Base-by-base conservation (phyloP, 1,284 basidiomycete genomes). In the Pascua sp. region DNA sequence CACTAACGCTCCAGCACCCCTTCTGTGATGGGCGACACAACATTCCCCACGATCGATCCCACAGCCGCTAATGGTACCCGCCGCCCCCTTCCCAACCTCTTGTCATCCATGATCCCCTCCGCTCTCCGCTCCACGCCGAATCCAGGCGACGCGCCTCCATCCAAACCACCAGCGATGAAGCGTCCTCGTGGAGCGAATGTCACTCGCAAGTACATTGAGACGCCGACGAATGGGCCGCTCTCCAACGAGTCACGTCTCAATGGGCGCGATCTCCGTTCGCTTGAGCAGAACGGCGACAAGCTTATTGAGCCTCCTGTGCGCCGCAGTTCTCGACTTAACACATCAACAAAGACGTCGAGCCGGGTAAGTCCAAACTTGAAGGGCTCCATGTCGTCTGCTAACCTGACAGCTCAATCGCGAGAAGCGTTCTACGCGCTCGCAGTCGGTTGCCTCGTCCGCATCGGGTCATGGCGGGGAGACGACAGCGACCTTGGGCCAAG, bases 401-500 rank as follows among this genome's bases (percentile, higher is more conserved):
- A 51, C 44, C 32, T 32, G 24, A 32, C 7, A 62, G 55, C 45
- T 46, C 10, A 40, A 62, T 8, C 56, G 67, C 37, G 65, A 68
- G 11, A 65, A 65, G 38, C 57, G 68, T 8, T 52, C 63, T 0
- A 68, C 67, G 5, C 61, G 70, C 37, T 73, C 72, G 0, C 60
- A 67, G n/a, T 72, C 69, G 0, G 65, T 62, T 7, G 64, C 66
- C 4, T 79, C 83, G 61, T 84, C 86, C 9, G 81, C 82, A 15
- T 86, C 86, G 5, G 84, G 83, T 16, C 80, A 82, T 24, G 82
- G 84, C n/a, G 84, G 84, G 44, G 81, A 83, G 40, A 80, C 81
- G 49, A 84, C 86, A 11, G 85, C 87, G 59, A 78, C 80, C 10
- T 83, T 83, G n/a, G 24, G 24, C 24, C 24, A 32, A 32, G 82